These are phyloP conservation scores for Porcisia hertigi DNA, from an alignment of 208 protist genomes.

Conservation along the genomic window DNA sequence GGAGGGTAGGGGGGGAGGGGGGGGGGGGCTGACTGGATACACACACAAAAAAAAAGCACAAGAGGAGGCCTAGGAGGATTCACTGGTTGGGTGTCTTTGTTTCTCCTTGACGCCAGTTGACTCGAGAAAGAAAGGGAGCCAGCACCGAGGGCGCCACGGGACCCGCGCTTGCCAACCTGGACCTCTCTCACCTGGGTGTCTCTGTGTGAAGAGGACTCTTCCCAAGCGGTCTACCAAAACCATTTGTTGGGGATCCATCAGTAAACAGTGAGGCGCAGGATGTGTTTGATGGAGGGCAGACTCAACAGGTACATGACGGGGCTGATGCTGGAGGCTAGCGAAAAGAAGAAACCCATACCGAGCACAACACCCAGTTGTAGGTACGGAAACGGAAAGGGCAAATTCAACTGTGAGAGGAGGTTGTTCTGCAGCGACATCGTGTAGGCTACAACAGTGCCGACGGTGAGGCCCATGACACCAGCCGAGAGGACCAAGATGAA, in stretches of 20 bases:
- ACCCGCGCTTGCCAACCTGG: neutral
- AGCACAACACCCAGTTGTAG: conserved; percentile 61
- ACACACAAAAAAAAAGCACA: too few species aligned
- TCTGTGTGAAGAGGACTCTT: neutral
- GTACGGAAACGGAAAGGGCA: conserved; percentile 93
- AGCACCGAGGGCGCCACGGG: too few species aligned
- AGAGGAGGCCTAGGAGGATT: too few species aligned
- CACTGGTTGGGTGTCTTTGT: too few species aligned
- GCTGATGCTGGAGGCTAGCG: conserved; percentile 55
- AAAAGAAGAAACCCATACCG: conserved; percentile 43
- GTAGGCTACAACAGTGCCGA: conserved; percentile 89
- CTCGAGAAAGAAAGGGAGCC: too few species aligned
- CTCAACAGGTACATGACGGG: conserved; percentile 56
- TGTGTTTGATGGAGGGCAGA: conserved; percentile 62
- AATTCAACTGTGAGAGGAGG: conserved; percentile 89
- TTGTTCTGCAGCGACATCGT: conserved; percentile 91
- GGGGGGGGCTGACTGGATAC: too few species aligned
- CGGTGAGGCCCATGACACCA: conserved; percentile 88
- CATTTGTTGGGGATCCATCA: neutral
- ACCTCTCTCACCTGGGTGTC: neutral
- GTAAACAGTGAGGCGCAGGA: conserved; percentile 54
- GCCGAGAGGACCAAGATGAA: conserved; percentile 93
- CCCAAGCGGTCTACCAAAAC: neutral
- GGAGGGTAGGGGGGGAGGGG: too few species aligned
- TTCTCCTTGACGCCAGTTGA: too few species aligned